A percentile compares a stretch with the other conserved stretches of the same genome.
Conservation (phyloP, 2,329 filamentous ascomycete genomes). For the Sarocladiaceae sp. region DNA sequence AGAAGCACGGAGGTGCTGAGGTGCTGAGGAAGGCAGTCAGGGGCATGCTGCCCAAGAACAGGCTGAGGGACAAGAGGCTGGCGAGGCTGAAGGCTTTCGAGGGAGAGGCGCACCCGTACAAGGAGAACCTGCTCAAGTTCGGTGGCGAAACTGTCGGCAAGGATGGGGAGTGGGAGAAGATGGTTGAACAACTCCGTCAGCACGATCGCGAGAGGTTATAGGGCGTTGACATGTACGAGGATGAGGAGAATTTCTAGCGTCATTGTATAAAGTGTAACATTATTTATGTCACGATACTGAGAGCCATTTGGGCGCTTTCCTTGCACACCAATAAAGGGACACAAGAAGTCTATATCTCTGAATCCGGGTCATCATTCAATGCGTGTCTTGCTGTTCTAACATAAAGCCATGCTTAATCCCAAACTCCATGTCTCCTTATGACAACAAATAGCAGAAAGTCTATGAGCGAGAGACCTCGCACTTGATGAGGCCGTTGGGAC, state of each 20-base stretch:
- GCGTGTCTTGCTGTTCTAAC: constrained; percentile 5
- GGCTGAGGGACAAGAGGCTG: constrained; percentile 81
- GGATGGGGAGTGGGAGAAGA: constrained; percentile 46
- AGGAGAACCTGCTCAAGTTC: constrained; percentile 77
- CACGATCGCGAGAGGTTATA: constrained; percentile 48
- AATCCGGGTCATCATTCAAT: background rate
- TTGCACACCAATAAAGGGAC: too few species aligned
- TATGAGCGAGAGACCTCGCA: constrained; percentile 70
- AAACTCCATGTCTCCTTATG: background rate
- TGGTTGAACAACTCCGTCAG: constrained; percentile 45
- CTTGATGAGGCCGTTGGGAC: constrained; percentile 93
- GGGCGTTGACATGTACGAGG: constrained; percentile 12
- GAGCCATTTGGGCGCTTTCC: background rate
- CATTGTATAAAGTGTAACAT: constrained; percentile 9
- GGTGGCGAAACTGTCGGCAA: constrained; percentile 53
- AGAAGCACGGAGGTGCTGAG: constrained; percentile 89
- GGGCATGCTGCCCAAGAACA: constrained; percentile 97
- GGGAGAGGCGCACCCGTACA: constrained; percentile 86
- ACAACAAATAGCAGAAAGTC: background rate
- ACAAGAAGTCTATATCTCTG: background rate
- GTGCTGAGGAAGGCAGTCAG: constrained; percentile 86
- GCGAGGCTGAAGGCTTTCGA: constrained; percentile 93
- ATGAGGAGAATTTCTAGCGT: constrained; percentile 5
- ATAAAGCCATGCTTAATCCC: background rate
- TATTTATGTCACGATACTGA: background rate